Conservation (phyloP, 768 basidiomycete species). For the Rhodotorula toruloides region DNA sequence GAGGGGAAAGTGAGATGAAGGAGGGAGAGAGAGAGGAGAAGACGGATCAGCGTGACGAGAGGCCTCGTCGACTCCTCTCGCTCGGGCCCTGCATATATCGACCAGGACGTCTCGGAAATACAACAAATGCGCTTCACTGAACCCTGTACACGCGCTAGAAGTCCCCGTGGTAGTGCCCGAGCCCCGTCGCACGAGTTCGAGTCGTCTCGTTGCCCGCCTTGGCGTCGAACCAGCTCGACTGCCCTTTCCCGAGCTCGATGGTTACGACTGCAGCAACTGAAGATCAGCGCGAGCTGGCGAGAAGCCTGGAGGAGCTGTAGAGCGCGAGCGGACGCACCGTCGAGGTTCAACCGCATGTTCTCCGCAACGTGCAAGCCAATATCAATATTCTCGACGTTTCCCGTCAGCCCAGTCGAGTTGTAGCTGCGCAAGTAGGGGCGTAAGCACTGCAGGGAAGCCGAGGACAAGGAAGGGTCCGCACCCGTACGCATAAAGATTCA, state of each 20-base stretch:
- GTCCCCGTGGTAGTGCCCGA: constrained; percentile 41
- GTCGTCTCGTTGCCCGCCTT: constrained; percentile 7
- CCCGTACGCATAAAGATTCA: constrained; percentile 41
- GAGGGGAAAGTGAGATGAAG: constrained; percentile 8
- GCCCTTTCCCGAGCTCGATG: constrained; percentile 18
- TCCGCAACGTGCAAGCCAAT: constrained; percentile 40
- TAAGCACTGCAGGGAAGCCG: background rate
- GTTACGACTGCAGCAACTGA: constrained; percentile 23
- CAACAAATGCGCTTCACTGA: background rate
- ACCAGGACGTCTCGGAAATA: background rate
- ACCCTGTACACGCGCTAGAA: background rate
- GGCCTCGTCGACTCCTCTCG: background rate
- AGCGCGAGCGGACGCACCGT: background rate
- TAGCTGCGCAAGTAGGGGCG: background rate
- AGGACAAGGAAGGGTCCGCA: background rate
- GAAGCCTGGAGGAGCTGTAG: too few species aligned
- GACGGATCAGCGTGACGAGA: background rate
- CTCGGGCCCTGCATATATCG: background rate
- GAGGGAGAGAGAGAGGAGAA: constrained; percentile 9
- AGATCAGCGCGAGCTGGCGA: too few species aligned
- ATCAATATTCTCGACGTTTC: constrained; percentile 42
- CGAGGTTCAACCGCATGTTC: constrained; percentile 31
- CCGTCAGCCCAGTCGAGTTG: constrained; percentile 31
- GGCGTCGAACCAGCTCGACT: constrained; percentile 12
- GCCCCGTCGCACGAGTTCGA: background rate